phyloP scores from a whole-genome alignment of 2,329 filamentous ascomycete genomes.

The Penicillium palitans region DNA sequence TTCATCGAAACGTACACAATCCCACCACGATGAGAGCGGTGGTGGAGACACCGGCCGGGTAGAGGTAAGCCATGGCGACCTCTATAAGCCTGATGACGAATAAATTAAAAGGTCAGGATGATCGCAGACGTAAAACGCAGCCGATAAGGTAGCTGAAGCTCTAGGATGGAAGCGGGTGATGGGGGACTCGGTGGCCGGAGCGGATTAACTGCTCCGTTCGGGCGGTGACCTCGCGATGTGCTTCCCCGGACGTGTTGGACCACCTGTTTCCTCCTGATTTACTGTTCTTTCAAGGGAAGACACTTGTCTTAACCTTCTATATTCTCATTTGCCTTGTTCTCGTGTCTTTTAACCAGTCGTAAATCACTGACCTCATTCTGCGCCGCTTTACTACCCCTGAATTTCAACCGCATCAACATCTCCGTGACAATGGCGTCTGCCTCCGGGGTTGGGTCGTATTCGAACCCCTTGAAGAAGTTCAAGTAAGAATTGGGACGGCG shows the following conservation, averaged over 20 bases:
- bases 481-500: conserved; percentile 62
- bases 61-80: conserved; percentile 70
- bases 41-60: conserved; percentile 59
- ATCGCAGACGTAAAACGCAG: conserved; percentile 16
- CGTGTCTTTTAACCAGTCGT: neutral
- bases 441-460: conserved; percentile 78
- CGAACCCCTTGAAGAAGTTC: conserved; percentile 99
- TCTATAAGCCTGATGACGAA: conserved; percentile 27
- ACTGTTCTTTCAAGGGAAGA: conserved; percentile 1
- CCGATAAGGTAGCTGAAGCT: conserved; percentile 24
- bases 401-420: conserved; percentile 24
- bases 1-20: conserved; percentile 63
- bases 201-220: conserved; percentile 33
- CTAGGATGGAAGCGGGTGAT: conserved; percentile 17
- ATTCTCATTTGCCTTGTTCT: conserved; percentile 2
- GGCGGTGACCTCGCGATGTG: conserved; percentile 20
- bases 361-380: conserved; percentile 1
- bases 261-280: conserved; percentile 7
- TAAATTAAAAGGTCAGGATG: conserved; percentile 19
- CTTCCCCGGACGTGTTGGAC: conserved; percentile 29
- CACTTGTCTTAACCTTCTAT: conserved; percentile 2
- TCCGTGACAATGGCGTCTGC: conserved; percentile 69
- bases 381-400: conserved; percentile 33
- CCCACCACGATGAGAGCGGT: conserved; percentile 71
- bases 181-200: conserved; percentile 30